These are phyloP conservation scores for Dentipellis sp. DNA, from an alignment of 768 basidiomycete species.

Conservation along the genomic window DNA sequence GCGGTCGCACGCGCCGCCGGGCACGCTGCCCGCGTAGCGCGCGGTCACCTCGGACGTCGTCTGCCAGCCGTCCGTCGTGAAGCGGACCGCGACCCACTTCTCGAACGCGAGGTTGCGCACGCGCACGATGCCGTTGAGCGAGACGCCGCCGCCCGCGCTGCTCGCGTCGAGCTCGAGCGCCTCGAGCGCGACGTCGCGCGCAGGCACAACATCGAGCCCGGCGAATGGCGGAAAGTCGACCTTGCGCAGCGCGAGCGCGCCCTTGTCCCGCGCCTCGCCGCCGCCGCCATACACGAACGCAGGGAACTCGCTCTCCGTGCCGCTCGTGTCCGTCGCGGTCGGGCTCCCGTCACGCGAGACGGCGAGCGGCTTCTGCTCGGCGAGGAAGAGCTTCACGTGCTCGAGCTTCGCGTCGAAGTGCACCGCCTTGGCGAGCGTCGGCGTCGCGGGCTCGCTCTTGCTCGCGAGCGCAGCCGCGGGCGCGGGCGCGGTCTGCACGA, in stretches of 20 bases:
- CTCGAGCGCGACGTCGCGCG: slow-evolving; percentile 46
- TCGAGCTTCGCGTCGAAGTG: slow-evolving; percentile 91
- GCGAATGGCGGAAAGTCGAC: slow-evolving; percentile 51
- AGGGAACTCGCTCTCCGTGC: slow-evolving; percentile 71
- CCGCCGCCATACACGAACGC: slow-evolving; percentile 55
- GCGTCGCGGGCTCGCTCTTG: slow-evolving; percentile 78
- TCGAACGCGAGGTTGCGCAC: slow-evolving; percentile 83
- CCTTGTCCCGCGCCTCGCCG: slow-evolving; percentile 22
- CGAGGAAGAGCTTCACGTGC: slow-evolving; percentile 89
- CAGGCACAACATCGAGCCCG: slow-evolving; percentile 21
- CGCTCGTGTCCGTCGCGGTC: slow-evolving; percentile 74
- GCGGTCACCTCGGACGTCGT: slow-evolving; percentile 91
- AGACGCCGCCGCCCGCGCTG: slow-evolving; percentile 42
- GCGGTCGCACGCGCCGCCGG: slow-evolving; percentile 43
- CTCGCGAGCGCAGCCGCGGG: slow-evolving; percentile 21
- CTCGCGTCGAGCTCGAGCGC: slow-evolving; percentile 38
- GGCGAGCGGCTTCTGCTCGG: slow-evolving; percentile 90
- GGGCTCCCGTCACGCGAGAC: slow-evolving; percentile 90
- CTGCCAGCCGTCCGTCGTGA: slow-evolving; percentile 93
- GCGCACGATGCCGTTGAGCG: slow-evolving; percentile 63
- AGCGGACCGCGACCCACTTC: slow-evolving; percentile 82
- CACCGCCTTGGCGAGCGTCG: slow-evolving; percentile 70
- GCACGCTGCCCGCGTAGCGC: slow-evolving; percentile 44
- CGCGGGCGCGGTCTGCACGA: slow-evolving; percentile 37
- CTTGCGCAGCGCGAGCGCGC: slow-evolving; percentile 46